phyloP scores from a whole-genome alignment of 1,284 basidiomycete species.

The Inonotus hispidus region DNA sequence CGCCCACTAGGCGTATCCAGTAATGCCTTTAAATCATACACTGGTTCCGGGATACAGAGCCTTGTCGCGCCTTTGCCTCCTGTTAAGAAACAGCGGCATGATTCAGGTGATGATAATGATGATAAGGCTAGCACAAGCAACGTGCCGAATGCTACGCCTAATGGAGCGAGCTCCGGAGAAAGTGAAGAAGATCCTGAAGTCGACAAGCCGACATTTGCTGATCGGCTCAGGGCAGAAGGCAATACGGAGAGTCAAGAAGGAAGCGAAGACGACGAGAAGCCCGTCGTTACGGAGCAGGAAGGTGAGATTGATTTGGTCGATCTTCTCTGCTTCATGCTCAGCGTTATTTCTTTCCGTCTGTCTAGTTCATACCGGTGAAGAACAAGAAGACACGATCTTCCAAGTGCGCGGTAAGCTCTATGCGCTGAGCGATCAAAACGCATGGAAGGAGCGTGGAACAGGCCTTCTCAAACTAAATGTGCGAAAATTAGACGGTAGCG shows the following conservation, averaged over 20 bases:
- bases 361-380: slow-evolving; percentile 84
- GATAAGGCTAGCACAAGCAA: slow-evolving; percentile 2
- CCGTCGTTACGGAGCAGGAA: slow-evolving; percentile 59
- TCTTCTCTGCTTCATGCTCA: background rate
- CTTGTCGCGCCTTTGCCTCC: slow-evolving; percentile 33
- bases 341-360: slow-evolving; percentile 16
- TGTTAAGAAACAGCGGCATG: slow-evolving; percentile 19
- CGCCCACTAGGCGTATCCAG: slow-evolving; percentile 32
- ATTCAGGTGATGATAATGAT: slow-evolving; percentile 16
- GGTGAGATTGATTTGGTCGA: slow-evolving; percentile 36
- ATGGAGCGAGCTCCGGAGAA: slow-evolving; percentile 17
- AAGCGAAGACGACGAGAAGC: slow-evolving; percentile 44
- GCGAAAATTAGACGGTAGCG: slow-evolving; percentile 55
- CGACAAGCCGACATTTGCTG: slow-evolving; percentile 47
- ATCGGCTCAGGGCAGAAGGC: slow-evolving; percentile 50
- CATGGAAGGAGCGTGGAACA: slow-evolving; percentile 88
- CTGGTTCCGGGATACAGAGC: slow-evolving; percentile 40
- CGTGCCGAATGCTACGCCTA: background rate
- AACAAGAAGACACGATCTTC: slow-evolving; percentile 82
- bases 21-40: slow-evolving; percentile 61
- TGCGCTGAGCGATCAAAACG: slow-evolving; percentile 55
- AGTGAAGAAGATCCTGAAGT: slow-evolving; percentile 29
- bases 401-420: slow-evolving; percentile 86
- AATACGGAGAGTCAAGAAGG: slow-evolving; percentile 37
- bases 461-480: slow-evolving; percentile 82